Evolutionary conservation across 169 alveolate species (phyloP).

Genomic region (Babesia caballi): DNA sequence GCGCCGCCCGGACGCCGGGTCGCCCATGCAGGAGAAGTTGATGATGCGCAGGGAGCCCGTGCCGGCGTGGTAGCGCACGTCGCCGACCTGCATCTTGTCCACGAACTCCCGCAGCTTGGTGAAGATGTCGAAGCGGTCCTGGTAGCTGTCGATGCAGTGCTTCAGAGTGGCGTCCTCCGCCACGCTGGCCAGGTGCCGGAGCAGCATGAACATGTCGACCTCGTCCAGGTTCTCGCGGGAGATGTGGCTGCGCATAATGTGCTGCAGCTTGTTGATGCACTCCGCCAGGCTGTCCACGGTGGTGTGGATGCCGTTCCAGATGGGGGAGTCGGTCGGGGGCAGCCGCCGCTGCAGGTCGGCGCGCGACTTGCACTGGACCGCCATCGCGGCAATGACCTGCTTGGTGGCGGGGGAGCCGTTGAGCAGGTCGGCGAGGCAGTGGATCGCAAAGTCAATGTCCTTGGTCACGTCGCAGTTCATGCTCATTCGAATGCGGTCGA

Average conservation of each 20-base stretch:
- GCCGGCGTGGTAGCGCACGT: neutral
- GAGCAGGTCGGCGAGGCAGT: slow-evolving; percentile 40
- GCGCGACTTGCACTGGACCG: slow-evolving; percentile 7
- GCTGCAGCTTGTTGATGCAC: slow-evolving; percentile 2
- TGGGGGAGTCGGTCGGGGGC: slow-evolving; percentile 53
- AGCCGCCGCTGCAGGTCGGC: slow-evolving; percentile 20
- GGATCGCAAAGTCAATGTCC: slow-evolving; percentile 48
- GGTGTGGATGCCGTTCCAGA: slow-evolving; percentile 47
- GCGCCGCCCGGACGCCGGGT: neutral
- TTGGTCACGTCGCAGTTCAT: slow-evolving; percentile 35
- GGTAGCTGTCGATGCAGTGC: neutral
- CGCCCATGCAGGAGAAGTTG: slow-evolving; percentile 2
- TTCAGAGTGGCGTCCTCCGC: slow-evolving; percentile 13
- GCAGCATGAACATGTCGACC: slow-evolving; percentile 28
- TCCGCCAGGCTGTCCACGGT: slow-evolving; percentile 25
- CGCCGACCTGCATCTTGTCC: slow-evolving; percentile 18
- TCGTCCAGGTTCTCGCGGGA: slow-evolving; percentile 7
- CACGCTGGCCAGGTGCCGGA: slow-evolving; percentile 6
- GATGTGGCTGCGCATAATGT: neutral
- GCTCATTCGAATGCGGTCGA: slow-evolving; percentile 25
- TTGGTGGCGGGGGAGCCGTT: slow-evolving; percentile 6
- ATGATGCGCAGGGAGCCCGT: slow-evolving; percentile 1
- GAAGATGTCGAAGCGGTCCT: neutral
- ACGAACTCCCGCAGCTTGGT: neutral
- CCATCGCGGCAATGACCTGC: slow-evolving; percentile 25